Conservation (phyloP, 2,329 filamentous ascomycete genomes). For the Cercospora zeae-maydis region DNA sequence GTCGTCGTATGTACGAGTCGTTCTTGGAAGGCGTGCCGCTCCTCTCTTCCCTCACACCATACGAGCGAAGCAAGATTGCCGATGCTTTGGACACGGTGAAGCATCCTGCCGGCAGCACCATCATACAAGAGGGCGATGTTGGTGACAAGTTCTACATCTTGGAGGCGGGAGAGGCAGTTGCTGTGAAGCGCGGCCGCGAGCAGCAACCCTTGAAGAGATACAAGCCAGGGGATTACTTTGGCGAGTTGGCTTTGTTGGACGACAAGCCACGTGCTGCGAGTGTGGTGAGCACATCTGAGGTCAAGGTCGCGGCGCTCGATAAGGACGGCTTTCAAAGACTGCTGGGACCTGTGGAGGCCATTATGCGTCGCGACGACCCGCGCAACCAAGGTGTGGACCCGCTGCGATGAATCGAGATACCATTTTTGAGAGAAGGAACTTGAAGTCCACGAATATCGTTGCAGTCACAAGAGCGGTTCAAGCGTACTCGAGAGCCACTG, state of each 20-base stretch:
- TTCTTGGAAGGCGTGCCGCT: conserved; percentile 93
- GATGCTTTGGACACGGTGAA: conserved; percentile 92
- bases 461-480: not conserved
- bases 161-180: conserved; percentile 81
- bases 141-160: conserved; percentile 90
- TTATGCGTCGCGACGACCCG: conserved; percentile 76
- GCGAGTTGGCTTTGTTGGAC: conserved; percentile 87
- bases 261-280: conserved; percentile 90
- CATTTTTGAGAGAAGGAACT: not conserved
- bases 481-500: not conserved
- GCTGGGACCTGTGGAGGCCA: conserved; percentile 86
- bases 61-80: conserved; percentile 95
- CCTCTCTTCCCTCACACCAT: conserved; percentile 75
- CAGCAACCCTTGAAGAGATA: conserved; percentile 73
- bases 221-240: conserved; percentile 92
- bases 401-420: conserved; percentile 16
- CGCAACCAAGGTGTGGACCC: conserved; percentile 39
- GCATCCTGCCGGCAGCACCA: conserved; percentile 71
- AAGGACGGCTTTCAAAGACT: conserved; percentile 94
- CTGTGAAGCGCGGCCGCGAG: conserved; percentile 71
- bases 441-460: not conserved
- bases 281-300: conserved; percentile 75
- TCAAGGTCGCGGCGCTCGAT: conserved; percentile 88
- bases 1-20: conserved; percentile 92
- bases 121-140: conserved; percentile 88